phyloP scores from a whole-genome alignment of 2,329 filamentous ascomycete genomes.

The Tolypocladium ovalisporum region DNA sequence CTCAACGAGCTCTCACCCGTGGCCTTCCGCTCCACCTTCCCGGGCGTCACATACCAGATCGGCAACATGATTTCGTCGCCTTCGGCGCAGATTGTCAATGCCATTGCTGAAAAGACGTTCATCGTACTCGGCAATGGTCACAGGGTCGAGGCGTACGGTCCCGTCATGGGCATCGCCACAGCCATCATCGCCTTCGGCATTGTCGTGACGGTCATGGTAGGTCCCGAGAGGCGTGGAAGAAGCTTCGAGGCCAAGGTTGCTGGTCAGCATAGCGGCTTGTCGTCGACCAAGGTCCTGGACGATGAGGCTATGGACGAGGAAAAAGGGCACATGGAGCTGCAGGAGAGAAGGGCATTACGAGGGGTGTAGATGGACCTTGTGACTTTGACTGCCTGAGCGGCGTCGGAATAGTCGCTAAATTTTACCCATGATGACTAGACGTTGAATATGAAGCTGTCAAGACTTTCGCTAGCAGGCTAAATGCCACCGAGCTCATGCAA shows the following conservation, averaged over 20 bases:
- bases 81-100: conserved; percentile 67
- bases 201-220: conserved; percentile 53
- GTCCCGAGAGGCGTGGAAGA: conserved; percentile 63
- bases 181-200: conserved; percentile 67
- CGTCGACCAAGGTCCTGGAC: conserved; percentile 16
- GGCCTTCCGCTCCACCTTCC: conserved; percentile 60
- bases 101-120: conserved; percentile 52
- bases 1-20: conserved; percentile 63
- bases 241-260: conserved; percentile 51
- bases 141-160: conserved; percentile 58
- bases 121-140: conserved; percentile 44
- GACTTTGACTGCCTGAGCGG: background rate
- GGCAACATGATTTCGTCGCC: conserved; percentile 67
- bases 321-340: conserved; percentile 12
- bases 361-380: too few relatives aligned
- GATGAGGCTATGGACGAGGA: conserved; percentile 15
- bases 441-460: background rate
- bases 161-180: conserved; percentile 64
- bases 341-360: conserved; percentile 1
- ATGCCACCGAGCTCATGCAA: background rate
- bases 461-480: background rate
- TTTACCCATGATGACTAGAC: too few relatives aligned
- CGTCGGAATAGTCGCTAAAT: background rate
- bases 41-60: conserved; percentile 62
- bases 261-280: conserved; percentile 16